phyloP scores from a whole-genome alignment of 2,329 filamentous ascomycete species.

The Fusarium brachygibbosum region DNA sequence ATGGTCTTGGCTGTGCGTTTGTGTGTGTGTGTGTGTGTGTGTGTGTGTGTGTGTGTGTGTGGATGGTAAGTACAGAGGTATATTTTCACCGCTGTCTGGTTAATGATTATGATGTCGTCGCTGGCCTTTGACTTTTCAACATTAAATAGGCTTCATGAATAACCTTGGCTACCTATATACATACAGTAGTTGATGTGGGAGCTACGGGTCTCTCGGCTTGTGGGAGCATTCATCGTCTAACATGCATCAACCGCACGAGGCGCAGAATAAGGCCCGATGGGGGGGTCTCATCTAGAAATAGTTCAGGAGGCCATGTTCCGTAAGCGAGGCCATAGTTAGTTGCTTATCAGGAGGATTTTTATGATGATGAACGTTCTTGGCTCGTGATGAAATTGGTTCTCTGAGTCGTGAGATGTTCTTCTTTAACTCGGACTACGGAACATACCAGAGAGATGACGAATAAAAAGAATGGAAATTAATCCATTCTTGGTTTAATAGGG shows the following conservation, averaged over 20 bases:
- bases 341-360: conserved; percentile 28
- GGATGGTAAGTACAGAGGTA: not conserved
- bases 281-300: conserved; percentile 33
- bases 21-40: conserved; percentile 8
- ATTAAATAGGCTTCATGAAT: not conserved
- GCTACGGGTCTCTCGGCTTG: conserved; percentile 18
- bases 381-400: conserved; percentile 17
- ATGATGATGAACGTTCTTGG: conserved; percentile 29
- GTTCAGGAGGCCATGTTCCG: conserved; percentile 26
- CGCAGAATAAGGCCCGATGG: conserved; percentile 25
- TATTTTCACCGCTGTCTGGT: conserved; percentile 22
- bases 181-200: too few species aligned
- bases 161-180: too few species aligned
- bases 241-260: conserved; percentile 13
- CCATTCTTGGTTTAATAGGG: not conserved
- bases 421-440: conserved; percentile 1
- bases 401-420: not conserved
- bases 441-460: conserved; percentile 2
- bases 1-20: conserved; percentile 17
- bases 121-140: not conserved
- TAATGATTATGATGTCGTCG: not conserved
- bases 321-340: conserved; percentile 18
- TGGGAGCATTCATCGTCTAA: not conserved
- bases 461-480: not conserved
- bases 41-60: conserved; percentile 4